Conservation (phyloP, 73 alveolate genomes). For the Tetrahymena borealis region DNA sequence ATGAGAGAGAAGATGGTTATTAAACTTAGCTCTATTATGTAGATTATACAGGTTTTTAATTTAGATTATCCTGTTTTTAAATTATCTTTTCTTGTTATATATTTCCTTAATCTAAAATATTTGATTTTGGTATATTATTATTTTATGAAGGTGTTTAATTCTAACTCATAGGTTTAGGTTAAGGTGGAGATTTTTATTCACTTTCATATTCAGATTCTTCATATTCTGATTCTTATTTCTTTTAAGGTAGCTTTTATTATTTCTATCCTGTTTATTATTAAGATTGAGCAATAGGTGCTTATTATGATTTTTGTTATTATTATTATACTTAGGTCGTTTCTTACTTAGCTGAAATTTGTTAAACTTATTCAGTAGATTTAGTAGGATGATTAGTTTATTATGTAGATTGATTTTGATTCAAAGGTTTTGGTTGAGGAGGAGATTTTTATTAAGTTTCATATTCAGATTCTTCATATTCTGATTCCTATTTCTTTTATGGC, state of each 20-base stretch:
- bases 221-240: not conserved
- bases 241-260: not conserved
- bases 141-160: not conserved
- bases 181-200: too few species aligned
- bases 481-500: not conserved
- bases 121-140: not conserved
- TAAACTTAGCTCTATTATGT: not conserved
- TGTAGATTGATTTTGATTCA: too few species aligned
- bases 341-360: too few species aligned
- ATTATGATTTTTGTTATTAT: too few species aligned
- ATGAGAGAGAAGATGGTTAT: not conserved
- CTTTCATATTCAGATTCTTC: not conserved
- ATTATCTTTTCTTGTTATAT: not conserved
- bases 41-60: too few species aligned
- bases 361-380: too few species aligned
- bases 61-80: not conserved
- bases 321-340: too few species aligned
- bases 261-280: not conserved
- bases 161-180: too few species aligned
- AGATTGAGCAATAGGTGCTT: too few species aligned
- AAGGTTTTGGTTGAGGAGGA: too few species aligned
- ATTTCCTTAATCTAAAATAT: not conserved
- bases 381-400: too few species aligned
- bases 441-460: not conserved
- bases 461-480: not conserved